Conservation (phyloP, 2,329 filamentous ascomycete genomes). For the Didymella keratinophila region DNA sequence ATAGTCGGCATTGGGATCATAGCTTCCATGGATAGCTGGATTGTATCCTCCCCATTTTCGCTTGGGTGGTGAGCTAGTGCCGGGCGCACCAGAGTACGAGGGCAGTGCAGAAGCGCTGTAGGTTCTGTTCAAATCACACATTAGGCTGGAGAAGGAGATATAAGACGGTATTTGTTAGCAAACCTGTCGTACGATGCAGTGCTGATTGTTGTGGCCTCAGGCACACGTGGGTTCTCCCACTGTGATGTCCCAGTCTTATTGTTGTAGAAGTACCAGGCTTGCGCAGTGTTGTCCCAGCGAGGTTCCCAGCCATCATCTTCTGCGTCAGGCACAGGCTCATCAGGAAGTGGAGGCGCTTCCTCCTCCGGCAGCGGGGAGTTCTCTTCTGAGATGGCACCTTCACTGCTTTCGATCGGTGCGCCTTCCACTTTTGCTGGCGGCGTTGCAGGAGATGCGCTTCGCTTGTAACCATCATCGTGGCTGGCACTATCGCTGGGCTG, state of each 20-base stretch:
- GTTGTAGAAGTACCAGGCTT: conserved; percentile 86
- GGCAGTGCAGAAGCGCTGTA: conserved; percentile 39
- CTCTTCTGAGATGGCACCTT: conserved; percentile 18
- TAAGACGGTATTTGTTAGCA: conserved; percentile 44
- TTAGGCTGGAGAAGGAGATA: conserved; percentile 42
- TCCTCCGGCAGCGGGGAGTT: conserved; percentile 41
- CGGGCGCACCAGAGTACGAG: conserved; percentile 43
- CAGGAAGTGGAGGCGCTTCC: conserved; percentile 54
- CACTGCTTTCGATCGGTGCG: conserved; percentile 17
- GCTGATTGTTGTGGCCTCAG: conserved; percentile 51
- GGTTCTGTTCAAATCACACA: conserved; percentile 36
- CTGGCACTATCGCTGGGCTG: conserved; percentile 20
- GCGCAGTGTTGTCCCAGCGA: conserved; percentile 73
- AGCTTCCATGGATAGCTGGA: conserved; percentile 93
- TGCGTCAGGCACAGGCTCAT: conserved; percentile 55
- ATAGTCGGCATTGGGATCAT: conserved; percentile 96
- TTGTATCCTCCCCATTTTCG: conserved; percentile 80
- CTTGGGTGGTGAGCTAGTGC: conserved; percentile 45
- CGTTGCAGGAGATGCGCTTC: conserved; percentile 19
- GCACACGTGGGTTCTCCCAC: conserved; percentile 86
- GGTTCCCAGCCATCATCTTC: conserved; percentile 79
- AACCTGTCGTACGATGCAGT: conserved; percentile 48
- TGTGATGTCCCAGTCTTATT: conserved; percentile 75
- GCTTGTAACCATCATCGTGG: conserved; percentile 17
- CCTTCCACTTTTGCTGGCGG: conserved; percentile 15